Evolutionary conservation across 331 rosid genomes (phyloP).

Genomic region (Quercus lobata): DNA sequence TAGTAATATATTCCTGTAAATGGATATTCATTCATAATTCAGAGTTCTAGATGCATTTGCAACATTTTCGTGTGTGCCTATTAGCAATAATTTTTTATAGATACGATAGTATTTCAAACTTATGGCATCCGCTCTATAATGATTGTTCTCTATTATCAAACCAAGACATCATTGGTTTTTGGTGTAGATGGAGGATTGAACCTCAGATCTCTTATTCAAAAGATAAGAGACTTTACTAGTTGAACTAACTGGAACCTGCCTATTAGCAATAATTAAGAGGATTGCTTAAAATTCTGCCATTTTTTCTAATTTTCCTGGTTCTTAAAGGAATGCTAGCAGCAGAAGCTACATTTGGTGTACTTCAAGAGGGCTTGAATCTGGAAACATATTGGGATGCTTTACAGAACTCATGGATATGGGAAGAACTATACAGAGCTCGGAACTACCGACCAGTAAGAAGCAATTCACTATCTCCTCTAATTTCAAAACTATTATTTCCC

Average conservation of each 20-base stretch:
- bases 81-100: neutral
- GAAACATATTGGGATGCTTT: conserved; percentile 74
- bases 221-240: too few relatives aligned
- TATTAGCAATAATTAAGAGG: neutral
- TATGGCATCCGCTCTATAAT: rapidly evolving
- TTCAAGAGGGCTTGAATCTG: conserved; percentile 62
- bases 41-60: neutral
- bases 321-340: conserved; percentile 94
- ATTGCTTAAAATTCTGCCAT: neutral
- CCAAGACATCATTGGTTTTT: too few relatives aligned
- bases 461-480: conserved; percentile 13
- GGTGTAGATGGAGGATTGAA: too few relatives aligned
- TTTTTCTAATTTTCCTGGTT: neutral
- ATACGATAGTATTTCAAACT: too few relatives aligned
- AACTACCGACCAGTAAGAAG: conserved; percentile 78
- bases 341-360: conserved; percentile 60
- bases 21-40: neutral
- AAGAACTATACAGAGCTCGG: conserved; percentile 70
- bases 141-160: too few relatives aligned
- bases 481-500: neutral
- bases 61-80: neutral
- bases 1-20: neutral
- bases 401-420: conserved; percentile 87
- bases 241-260: neutral
- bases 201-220: too few relatives aligned